Evolutionary conservation across 2,329 filamentous ascomycete genomes (phyloP), one percentile per base, ranked within the genome.

Genomic region (Pseudonectria buxi): DNA sequence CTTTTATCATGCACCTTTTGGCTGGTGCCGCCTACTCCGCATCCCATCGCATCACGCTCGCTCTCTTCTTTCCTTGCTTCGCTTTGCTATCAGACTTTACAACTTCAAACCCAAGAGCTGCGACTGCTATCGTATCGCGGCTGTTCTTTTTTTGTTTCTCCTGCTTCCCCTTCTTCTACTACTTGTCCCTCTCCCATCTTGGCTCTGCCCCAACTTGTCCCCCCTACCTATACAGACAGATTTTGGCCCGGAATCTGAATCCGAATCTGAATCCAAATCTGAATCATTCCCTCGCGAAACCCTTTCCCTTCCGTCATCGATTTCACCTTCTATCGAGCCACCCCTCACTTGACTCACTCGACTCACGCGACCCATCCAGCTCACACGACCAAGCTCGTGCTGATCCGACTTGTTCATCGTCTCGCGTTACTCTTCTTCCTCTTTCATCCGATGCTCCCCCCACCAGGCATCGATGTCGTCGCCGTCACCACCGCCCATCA

Each of bases 361-460:
- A n/a, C n/a, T n/a, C n/a, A n/a, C n/a, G n/a, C n/a, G n/a, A n/a
- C n/a, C n/a, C n/a, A n/a, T n/a, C n/a, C n/a, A n/a, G n/a, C n/a
- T n/a, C n/a, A 22, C 18, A 22, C 18, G 18, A 22, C 18, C 18
- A 22, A 22, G 18, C 18, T 22, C 18, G 18, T 22, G 18, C 24
- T 28, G n/a, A n/a, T 28, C 26, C 6, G 6, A 6, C 26, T 28
- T n/a, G 5, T 4, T 14, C 26, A 6, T 5, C 12, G 6, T 14
- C 26, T 28, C 26, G 5, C 26, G 26, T 10, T 6, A 5, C 10
- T 24, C 26, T 6, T 14, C 10, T 24, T 24, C 5, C 18, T n/a
- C 25, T 24, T n/a, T 33, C 30, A 36, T 26, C 28, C 15, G 16
- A 53, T 53, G 50, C 50, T 41, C 18, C 47, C 50, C 25, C 47